phyloP scores from a whole-genome alignment of 805 yeast species.

The Pachysolen tannophilus region DNA sequence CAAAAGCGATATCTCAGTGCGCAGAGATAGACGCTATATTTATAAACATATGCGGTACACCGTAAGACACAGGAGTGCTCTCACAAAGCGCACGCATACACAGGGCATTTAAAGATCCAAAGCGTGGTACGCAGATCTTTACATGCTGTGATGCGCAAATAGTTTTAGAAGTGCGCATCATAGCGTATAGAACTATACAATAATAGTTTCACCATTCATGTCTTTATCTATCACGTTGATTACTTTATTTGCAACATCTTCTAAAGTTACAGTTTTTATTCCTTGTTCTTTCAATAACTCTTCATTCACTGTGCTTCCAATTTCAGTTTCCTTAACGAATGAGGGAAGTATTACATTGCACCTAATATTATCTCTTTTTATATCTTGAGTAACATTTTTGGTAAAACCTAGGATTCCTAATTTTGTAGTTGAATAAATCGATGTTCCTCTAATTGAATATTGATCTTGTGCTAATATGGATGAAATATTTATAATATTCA shows the following conservation, averaged over 20 bases:
- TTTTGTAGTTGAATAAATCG: slow-evolving; percentile 64
- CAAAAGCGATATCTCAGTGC: too few species aligned
- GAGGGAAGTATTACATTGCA: slow-evolving; percentile 69
- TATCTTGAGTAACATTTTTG: slow-evolving; percentile 48
- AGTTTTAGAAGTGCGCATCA: too few species aligned
- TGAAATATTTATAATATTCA: slow-evolving; percentile 53
- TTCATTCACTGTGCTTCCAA: slow-evolving; percentile 35
- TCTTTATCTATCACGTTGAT: background rate
- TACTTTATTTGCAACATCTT: slow-evolving; percentile 10
- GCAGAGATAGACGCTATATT: too few species aligned
- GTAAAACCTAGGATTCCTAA: slow-evolving; percentile 64
- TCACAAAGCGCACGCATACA: too few species aligned
- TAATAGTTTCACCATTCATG: slow-evolving; percentile 1
- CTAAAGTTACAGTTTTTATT: slow-evolving; percentile 7
- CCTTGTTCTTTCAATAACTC: slow-evolving; percentile 8
- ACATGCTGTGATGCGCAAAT: too few species aligned
- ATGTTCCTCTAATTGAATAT: slow-evolving; percentile 40
- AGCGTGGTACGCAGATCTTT: too few species aligned
- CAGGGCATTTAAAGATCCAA: too few species aligned
- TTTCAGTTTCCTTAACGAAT: slow-evolving; percentile 54
- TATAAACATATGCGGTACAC: too few species aligned
- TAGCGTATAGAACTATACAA: background rate
- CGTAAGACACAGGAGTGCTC: too few species aligned
- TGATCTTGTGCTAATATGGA: slow-evolving; percentile 49
- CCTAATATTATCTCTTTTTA: slow-evolving; percentile 42